A percentile compares a stretch with the other conserved stretches of the same genome.
phyloP scores from a whole-genome alignment of 2,329 filamentous ascomycete species.

The Aspergillus ibericus region DNA sequence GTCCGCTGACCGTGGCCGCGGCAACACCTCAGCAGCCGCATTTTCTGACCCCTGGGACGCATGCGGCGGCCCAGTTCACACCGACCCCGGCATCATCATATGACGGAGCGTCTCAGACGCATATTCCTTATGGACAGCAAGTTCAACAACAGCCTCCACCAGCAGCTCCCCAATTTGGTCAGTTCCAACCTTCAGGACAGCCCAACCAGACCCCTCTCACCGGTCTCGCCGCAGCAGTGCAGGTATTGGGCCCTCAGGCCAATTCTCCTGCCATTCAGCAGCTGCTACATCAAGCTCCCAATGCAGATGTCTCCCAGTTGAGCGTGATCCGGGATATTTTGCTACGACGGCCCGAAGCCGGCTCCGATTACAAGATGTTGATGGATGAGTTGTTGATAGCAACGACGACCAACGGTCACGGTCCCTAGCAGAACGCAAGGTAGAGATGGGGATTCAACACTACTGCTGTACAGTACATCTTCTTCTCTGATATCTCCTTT shows the following conservation, averaged over 20 bases:
- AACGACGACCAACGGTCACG: constrained; percentile 33
- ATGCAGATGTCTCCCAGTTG: constrained; percentile 72
- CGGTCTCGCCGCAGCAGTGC: constrained; percentile 59
- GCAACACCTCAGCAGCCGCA: constrained; percentile 31
- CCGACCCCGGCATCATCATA: constrained; percentile 26
- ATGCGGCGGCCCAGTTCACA: constrained; percentile 20
- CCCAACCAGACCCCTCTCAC: constrained; percentile 22
- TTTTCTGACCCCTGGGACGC: constrained; percentile 24
- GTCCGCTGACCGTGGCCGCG: constrained; percentile 32
- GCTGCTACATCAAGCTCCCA: constrained; percentile 66
- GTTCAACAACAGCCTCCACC: constrained; percentile 16
- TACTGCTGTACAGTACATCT: constrained; percentile 19
- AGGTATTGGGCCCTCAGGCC: constrained; percentile 65
- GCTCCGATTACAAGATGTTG: constrained; percentile 55
- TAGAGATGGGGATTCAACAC: constrained; percentile 11
- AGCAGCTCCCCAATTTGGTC: constrained; percentile 28
- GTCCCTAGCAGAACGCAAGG: constrained; percentile 21
- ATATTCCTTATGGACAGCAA: constrained; percentile 22
- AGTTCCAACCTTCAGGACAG: constrained; percentile 17
- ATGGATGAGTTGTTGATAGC: constrained; percentile 43
- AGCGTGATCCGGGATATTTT: constrained; percentile 69
- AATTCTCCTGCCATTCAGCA: constrained; percentile 67
- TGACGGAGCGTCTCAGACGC: constrained; percentile 14
- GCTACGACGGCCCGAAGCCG: constrained; percentile 63
- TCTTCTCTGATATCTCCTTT: neutral